Conservation (phyloP, 495 filamentous ascomycete species). For the Penicillium ochrochloron region DNA sequence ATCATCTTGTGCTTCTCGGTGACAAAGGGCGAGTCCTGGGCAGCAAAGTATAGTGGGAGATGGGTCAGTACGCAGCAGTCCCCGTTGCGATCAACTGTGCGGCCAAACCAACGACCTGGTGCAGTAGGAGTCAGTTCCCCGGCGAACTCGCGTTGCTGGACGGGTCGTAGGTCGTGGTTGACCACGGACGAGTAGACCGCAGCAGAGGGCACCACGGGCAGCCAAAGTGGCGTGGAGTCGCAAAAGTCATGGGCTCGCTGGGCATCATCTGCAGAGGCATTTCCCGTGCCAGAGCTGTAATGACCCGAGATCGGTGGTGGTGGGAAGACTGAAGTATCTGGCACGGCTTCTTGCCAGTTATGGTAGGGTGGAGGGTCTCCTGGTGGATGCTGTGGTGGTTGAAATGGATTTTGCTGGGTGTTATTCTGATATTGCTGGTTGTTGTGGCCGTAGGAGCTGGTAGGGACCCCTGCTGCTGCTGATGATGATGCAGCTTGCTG, state of each 20-base stretch:
- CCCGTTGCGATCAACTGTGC: constrained; percentile 41
- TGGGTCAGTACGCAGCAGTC: constrained; percentile 62
- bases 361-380: constrained; percentile 65
- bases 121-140: constrained; percentile 42
- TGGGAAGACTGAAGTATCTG: constrained; percentile 79
- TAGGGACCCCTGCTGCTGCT: constrained; percentile 5
- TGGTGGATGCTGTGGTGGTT: background rate
- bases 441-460: constrained; percentile 8
- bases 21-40: constrained; percentile 66
- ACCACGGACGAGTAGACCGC: constrained; percentile 47
- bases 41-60: constrained; percentile 76
- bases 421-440: constrained; percentile 6
- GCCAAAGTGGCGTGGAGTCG: constrained; percentile 61
- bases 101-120: constrained; percentile 50
- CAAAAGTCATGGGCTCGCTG: constrained; percentile 78
- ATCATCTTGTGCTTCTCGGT: constrained; percentile 61
- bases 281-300: constrained; percentile 70
- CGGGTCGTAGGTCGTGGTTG: constrained; percentile 48
- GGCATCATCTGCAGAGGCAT: constrained; percentile 71
- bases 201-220: constrained; percentile 53
- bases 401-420: background rate
- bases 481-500: constrained; percentile 12
- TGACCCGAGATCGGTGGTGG: constrained; percentile 77
- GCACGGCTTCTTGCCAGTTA: constrained; percentile 79
- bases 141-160: constrained; percentile 51